Percentiles rank a stretch among this genome's conserved stretches.
These are phyloP conservation scores for Rhizodiscina lignyota DNA, from an alignment of 495 filamentous ascomycete genomes.

Conservation along the genomic window DNA sequence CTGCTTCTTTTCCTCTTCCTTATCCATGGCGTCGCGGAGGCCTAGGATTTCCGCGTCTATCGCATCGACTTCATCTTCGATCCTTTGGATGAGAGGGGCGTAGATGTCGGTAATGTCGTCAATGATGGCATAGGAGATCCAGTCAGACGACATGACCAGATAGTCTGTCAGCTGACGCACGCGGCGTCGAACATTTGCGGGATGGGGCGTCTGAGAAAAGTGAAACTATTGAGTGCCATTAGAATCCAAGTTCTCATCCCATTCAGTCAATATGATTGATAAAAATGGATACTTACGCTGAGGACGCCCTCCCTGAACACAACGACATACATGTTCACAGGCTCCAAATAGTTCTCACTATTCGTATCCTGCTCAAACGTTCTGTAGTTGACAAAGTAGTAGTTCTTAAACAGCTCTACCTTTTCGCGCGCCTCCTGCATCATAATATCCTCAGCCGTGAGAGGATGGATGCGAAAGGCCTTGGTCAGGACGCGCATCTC, in stretches of 20 bases:
- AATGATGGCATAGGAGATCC: conserved; percentile 96
- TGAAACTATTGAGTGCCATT: conserved; percentile 55
- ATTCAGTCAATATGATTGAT: too few species aligned
- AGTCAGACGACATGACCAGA: conserved; percentile 80
- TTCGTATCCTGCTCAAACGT: conserved; percentile 88
- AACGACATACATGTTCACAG: conserved; percentile 93
- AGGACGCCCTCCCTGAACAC: conserved; percentile 92
- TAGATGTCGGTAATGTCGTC: conserved; percentile 97
- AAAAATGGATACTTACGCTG: conserved; percentile 38
- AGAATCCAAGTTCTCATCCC: too few species aligned
- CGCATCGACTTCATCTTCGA: conserved; percentile 33
- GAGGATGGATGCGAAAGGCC: conserved; percentile 83
- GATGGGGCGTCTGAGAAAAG: conserved; percentile 82
- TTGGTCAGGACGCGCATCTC: conserved; percentile 89
- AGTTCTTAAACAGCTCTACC: conserved; percentile 90
- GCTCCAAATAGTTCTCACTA: conserved; percentile 78
- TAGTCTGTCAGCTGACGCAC: conserved; percentile 92
- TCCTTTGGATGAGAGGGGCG: conserved; percentile 71
- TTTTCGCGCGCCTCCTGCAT: conserved; percentile 94
- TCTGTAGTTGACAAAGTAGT: conserved; percentile 97
- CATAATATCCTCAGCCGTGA: conserved; percentile 94
- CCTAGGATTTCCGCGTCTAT: conserved; percentile 33
- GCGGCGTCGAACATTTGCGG: conserved; percentile 82
- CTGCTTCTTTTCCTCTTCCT: conserved; percentile 6
- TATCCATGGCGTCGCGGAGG: conserved; percentile 39